phyloP scores from a whole-genome alignment of 2,329 filamentous ascomycete genomes.

The Pestalotiopsis sp. region DNA sequence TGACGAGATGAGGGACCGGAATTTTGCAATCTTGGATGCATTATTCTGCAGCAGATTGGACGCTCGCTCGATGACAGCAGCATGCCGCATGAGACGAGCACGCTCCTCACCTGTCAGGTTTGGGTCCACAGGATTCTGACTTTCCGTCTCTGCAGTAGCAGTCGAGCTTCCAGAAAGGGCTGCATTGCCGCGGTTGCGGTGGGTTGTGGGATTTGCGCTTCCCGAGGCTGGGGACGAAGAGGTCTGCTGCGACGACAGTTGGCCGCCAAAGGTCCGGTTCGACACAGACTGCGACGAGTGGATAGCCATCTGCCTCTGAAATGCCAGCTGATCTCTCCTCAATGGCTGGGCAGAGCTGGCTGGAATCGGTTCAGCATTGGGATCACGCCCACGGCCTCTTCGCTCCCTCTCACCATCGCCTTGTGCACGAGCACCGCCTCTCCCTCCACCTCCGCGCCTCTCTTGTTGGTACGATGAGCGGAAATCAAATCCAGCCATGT shows the following conservation, averaged over 20 bases:
- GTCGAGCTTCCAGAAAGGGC: constrained; percentile 27
- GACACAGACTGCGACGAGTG: constrained; percentile 82
- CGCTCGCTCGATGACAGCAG: constrained; percentile 83
- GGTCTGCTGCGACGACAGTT: constrained; percentile 61
- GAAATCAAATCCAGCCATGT: constrained; percentile 84
- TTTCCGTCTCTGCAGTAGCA: constrained; percentile 41
- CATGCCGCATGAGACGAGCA: constrained; percentile 76
- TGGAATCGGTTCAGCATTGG: constrained; percentile 79
- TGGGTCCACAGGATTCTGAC: constrained; percentile 50
- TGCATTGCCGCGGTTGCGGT: constrained; percentile 25
- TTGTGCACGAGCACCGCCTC: constrained; percentile 37
- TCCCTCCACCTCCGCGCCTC: constrained; percentile 47
- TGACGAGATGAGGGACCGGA: constrained; percentile 76
- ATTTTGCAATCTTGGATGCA: constrained; percentile 69
- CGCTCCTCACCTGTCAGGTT: constrained; percentile 74
- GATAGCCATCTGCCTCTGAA: constrained; percentile 88
- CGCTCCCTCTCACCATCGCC: constrained; percentile 34
- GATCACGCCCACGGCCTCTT: constrained; percentile 66
- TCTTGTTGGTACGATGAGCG: constrained; percentile 70
- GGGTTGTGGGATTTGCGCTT: constrained; percentile 43
- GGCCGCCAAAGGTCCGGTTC: constrained; percentile 80
- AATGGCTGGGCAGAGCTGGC: constrained; percentile 77
- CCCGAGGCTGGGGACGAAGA: constrained; percentile 23
- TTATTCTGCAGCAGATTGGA: constrained; percentile 79
- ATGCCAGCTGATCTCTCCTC: constrained; percentile 84